Conservation (phyloP, 176 grass and related monocot genomes). For the Raddia distichophylla region DNA sequence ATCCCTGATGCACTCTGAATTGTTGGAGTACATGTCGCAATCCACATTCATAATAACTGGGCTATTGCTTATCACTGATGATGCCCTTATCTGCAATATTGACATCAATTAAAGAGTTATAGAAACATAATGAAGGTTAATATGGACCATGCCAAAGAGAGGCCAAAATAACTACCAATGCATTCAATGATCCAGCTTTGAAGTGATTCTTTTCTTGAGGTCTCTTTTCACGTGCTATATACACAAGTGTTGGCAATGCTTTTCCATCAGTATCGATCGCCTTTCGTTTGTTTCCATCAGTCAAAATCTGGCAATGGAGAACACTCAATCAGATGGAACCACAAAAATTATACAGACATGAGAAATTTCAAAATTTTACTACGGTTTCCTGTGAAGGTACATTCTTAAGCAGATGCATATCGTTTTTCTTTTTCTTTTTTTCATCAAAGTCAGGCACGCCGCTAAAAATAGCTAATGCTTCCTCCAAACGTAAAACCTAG, state of each 20-base stretch:
- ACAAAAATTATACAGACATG: slow-evolving; percentile 10
- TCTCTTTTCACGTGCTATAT: slow-evolving; percentile 77
- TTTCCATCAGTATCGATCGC: slow-evolving; percentile 52
- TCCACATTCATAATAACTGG: slow-evolving; percentile 75
- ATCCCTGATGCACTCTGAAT: slow-evolving; percentile 68
- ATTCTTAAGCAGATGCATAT: slow-evolving; percentile 13
- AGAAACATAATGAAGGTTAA: slow-evolving; percentile 17
- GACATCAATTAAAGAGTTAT: slow-evolving; percentile 31
- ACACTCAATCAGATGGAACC: slow-evolving; percentile 30
- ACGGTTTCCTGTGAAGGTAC: slow-evolving; percentile 2
- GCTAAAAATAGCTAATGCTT: too few relatives aligned
- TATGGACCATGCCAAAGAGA: not conserved
- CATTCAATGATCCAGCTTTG: slow-evolving; percentile 85
- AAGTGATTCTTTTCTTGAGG: slow-evolving; percentile 65
- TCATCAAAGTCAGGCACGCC: not conserved
- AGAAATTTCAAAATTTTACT: slow-evolving; percentile 15
- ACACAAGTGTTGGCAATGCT: slow-evolving; percentile 63
- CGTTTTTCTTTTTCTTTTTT: not conserved
- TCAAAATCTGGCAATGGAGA: slow-evolving; percentile 54
- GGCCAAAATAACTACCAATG: slow-evolving; percentile 48
- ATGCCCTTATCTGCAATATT: slow-evolving; percentile 66
- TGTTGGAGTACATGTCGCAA: slow-evolving; percentile 89
- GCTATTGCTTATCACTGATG: slow-evolving; percentile 72
- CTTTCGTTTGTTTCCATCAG: slow-evolving; percentile 51
- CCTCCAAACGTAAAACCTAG: too few relatives aligned